Evolutionary conservation across 2,329 filamentous ascomycete species (phyloP).

Genomic region (Nemania sp.): DNA sequence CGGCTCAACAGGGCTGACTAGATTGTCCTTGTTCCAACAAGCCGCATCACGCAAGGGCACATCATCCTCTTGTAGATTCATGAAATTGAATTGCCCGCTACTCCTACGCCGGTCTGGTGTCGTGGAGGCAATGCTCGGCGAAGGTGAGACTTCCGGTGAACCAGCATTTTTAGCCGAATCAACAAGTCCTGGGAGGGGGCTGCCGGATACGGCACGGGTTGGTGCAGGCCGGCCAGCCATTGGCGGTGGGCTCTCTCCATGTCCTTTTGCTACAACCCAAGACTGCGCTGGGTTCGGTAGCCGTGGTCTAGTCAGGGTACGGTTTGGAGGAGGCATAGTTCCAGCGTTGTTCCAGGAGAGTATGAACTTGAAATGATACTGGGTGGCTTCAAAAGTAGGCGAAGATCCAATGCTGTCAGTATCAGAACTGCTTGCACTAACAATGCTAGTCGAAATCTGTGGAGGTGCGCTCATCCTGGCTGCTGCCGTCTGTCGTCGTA

Average conservation of each 20-base stretch:
- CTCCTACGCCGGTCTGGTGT: constrained; percentile 32
- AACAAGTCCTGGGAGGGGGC: constrained; percentile 51
- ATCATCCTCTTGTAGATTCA: constrained; percentile 33
- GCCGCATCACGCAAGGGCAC: constrained; percentile 24
- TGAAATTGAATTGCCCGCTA: constrained; percentile 29
- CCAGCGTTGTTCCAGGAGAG: constrained; percentile 66
- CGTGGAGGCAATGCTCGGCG: constrained; percentile 30
- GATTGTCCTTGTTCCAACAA: constrained; percentile 39
- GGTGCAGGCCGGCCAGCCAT: constrained; percentile 47
- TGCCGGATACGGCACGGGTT: constrained; percentile 55
- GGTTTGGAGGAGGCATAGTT: constrained; percentile 59
- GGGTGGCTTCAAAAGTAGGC: constrained; percentile 58
- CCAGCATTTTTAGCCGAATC: constrained; percentile 57
- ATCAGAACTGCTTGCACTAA: constrained; percentile 50
- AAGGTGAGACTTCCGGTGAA: constrained; percentile 41
- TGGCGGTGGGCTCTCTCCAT: constrained; percentile 46
- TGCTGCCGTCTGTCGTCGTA: constrained; percentile 56
- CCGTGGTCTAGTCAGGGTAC: constrained; percentile 68
- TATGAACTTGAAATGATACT: constrained; percentile 75
- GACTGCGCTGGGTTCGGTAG: constrained; percentile 73
- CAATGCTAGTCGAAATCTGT: constrained; percentile 42
- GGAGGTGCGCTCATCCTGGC: constrained; percentile 45
- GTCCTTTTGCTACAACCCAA: constrained; percentile 54
- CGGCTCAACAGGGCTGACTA: constrained; percentile 53
- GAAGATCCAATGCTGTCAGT: constrained; percentile 59